Evolutionary conservation across 2,329 filamentous ascomycete species (phyloP).

Genomic region (Claviceps pazoutovae): DNA sequence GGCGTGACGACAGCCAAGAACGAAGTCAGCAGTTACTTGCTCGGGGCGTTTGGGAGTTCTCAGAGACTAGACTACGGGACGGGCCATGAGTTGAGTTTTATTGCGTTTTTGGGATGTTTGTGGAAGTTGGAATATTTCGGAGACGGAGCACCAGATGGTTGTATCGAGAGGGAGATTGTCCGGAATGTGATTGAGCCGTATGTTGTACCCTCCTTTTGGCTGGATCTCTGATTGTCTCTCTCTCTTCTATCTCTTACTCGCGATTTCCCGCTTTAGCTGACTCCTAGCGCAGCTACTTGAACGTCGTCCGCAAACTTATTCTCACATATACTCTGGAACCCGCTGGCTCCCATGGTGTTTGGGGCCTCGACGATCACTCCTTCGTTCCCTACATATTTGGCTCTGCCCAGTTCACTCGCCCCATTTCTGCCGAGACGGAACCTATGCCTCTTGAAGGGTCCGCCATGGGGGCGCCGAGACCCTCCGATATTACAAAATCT

Average conservation of each 20-base stretch:
- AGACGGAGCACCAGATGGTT: constrained; percentile 32
- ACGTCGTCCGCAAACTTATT: constrained; percentile 69
- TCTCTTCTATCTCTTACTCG: background rate
- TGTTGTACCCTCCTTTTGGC: background rate
- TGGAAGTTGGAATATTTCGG: constrained; percentile 82
- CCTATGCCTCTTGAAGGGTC: constrained; percentile 69
- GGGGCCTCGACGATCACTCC: constrained; percentile 95
- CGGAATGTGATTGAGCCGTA: constrained; percentile 72
- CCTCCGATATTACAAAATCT: constrained; percentile 52
- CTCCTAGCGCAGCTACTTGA: constrained; percentile 48
- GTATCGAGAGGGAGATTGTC: constrained; percentile 66
- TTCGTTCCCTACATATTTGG: constrained; percentile 93
- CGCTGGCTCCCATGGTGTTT: constrained; percentile 91
- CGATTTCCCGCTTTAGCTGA: background rate
- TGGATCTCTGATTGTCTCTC: background rate
- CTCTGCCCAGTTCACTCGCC: constrained; percentile 73
- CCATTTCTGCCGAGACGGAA: constrained; percentile 46
- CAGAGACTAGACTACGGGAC: constrained; percentile 92
- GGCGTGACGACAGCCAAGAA: constrained; percentile 37
- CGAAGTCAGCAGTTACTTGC: constrained; percentile 66
- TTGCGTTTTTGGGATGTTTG: constrained; percentile 77
- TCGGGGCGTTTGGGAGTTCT: constrained; percentile 76
- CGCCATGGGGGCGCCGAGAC: constrained; percentile 53
- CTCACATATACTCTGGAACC: constrained; percentile 86
- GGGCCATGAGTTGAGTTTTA: constrained; percentile 86